A percentile compares a stretch with the other conserved stretches of the same genome.
Evolutionary conservation across 352 stramenopile species (phyloP).

Genomic region (Pythium dissimile): DNA sequence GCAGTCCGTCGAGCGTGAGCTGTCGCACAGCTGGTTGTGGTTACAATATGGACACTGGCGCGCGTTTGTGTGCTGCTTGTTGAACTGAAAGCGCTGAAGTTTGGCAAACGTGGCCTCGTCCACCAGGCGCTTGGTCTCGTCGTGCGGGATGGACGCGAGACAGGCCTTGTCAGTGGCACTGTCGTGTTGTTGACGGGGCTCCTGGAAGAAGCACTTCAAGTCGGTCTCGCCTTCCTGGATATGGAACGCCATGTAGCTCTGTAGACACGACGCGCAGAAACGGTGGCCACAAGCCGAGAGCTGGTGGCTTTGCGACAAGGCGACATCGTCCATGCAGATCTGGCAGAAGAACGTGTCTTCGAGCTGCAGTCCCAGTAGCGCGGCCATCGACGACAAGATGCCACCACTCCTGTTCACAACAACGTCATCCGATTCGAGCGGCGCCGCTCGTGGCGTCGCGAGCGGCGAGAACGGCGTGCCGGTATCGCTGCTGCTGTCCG

Average conservation of each 20-base stretch:
- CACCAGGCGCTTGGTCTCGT: conserved; percentile 46
- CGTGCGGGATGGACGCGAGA: conserved; percentile 29
- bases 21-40: conserved; percentile 48
- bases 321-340: conserved; percentile 64
- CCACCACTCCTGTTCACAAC: neutral
- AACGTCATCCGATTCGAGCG: too few species aligned
- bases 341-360: conserved; percentile 71
- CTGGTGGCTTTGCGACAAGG: conserved; percentile 28
- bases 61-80: conserved; percentile 60
- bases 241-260: conserved; percentile 60
- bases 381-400: conserved; percentile 41
- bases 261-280: conserved; percentile 62
- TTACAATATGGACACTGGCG: conserved; percentile 59
- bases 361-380: conserved; percentile 54
- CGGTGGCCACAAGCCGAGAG: conserved; percentile 49
- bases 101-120: conserved; percentile 50
- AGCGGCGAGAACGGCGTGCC: neutral
- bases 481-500: too few species aligned
- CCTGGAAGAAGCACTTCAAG: conserved; percentile 67
- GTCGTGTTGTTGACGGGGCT: neutral
- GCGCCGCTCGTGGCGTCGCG: conserved; percentile 1
- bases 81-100: conserved; percentile 85
- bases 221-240: conserved; percentile 64
- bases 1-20: conserved; percentile 20
- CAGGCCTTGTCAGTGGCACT: conserved; percentile 27